Evolutionary conservation across 2,329 filamentous ascomycete species (phyloP).

Genomic region (Pseudogymnoascus destructans): DNA sequence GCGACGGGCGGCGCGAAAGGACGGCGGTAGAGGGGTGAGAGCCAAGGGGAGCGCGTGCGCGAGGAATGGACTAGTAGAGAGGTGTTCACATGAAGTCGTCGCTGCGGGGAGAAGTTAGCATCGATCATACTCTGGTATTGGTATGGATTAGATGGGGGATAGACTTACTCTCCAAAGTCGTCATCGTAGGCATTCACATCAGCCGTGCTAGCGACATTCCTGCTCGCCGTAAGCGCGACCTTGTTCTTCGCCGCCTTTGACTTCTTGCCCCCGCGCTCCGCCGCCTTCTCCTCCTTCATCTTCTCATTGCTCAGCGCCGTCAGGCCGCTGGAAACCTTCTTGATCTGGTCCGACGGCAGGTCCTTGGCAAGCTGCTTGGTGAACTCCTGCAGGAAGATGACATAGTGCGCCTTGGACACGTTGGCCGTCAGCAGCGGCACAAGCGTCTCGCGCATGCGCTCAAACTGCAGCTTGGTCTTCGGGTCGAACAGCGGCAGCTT

Average conservation of each 20-base stretch:
- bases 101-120: slow-evolving; percentile 29
- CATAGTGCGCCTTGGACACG: slow-evolving; percentile 80
- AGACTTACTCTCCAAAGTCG: slow-evolving; percentile 72
- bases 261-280: slow-evolving; percentile 94
- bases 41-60: not conserved
- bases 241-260: slow-evolving; percentile 94
- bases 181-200: slow-evolving; percentile 74
- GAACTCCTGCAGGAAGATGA: slow-evolving; percentile 83
- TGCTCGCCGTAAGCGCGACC: slow-evolving; percentile 59
- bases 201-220: slow-evolving; percentile 39
- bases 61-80: slow-evolving; percentile 3
- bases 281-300: slow-evolving; percentile 94
- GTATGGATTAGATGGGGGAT: not conserved
- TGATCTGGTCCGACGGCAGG: slow-evolving; percentile 82
- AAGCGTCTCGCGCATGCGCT: slow-evolving; percentile 63
- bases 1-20: slow-evolving; percentile 2
- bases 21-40: not conserved
- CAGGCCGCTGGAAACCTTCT: slow-evolving; percentile 79
- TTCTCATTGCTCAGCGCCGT: slow-evolving; percentile 95
- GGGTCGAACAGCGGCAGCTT: slow-evolving; percentile 79
- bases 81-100: slow-evolving; percentile 59
- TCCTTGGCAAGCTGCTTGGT: slow-evolving; percentile 77
- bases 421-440: slow-evolving; percentile 62
- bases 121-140: not conserved
- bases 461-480: slow-evolving; percentile 74